phyloP scores from a whole-genome alignment of 2,329 filamentous ascomycete species.

The Rasamsonia emersonii region DNA sequence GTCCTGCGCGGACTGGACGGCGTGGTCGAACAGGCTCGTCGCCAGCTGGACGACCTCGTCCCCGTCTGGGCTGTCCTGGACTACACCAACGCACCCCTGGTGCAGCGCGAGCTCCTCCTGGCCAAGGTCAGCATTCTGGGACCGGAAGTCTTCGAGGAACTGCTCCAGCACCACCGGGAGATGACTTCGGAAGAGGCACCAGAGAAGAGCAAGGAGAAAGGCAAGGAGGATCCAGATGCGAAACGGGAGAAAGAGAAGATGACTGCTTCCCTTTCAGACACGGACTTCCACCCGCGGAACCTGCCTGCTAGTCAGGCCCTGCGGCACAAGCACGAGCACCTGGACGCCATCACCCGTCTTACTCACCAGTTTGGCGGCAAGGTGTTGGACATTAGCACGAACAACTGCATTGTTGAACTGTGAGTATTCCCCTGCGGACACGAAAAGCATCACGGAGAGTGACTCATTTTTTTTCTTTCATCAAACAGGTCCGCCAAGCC shows the following conservation, averaged over 20 bases:
- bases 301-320: conserved; percentile 80
- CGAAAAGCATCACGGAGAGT: no score
- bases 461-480: conserved; percentile 6
- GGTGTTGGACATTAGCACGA: conserved; percentile 94
- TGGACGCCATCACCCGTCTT: conserved; percentile 92
- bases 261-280: conserved; percentile 17
- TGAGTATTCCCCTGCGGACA: conserved; percentile 48
- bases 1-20: conserved; percentile 93
- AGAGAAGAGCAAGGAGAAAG: conserved; percentile 38
- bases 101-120: conserved; percentile 89
- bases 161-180: conserved; percentile 90
- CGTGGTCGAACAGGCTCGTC: conserved; percentile 90
- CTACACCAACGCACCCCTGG: conserved; percentile 84
- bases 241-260: conserved; percentile 33
- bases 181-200: conserved; percentile 50
- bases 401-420: conserved; percentile 97
- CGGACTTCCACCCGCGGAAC: conserved; percentile 82
- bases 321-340: conserved; percentile 93
- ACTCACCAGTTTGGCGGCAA: conserved; percentile 97
- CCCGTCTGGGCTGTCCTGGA: conserved; percentile 98
- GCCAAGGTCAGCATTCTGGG: conserved; percentile 96
- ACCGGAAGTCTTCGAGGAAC: conserved; percentile 96
- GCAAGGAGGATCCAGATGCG: conserved; percentile 14
- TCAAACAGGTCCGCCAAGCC: conserved; percentile 73
- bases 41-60: conserved; percentile 92